phyloP scores from a whole-genome alignment of 768 basidiomycete genomes.

The Dioszegia crocea region DNA sequence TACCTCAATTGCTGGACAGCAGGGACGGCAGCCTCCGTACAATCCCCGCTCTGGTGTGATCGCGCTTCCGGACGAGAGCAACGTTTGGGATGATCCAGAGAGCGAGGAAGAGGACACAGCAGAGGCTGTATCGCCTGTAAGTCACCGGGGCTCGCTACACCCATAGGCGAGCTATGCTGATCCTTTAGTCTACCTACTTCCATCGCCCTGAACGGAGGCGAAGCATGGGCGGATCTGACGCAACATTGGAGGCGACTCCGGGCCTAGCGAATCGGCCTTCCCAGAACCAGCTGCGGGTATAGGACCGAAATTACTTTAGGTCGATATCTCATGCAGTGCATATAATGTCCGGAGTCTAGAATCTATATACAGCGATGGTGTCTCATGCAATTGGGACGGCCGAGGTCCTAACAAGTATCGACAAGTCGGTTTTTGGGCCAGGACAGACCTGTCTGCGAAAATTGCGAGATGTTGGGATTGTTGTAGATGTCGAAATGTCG shows the following conservation, averaged over 20 bases:
- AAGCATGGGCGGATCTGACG: constrained; percentile 1
- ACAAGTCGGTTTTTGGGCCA: constrained; percentile 67
- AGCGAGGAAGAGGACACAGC: constrained; percentile 54
- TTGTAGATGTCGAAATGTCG: constrained; percentile 68
- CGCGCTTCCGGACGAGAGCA: constrained; percentile 63
- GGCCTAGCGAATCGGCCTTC: too few relatives aligned
- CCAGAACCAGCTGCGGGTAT: too few relatives aligned
- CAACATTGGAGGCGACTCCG: too few relatives aligned
- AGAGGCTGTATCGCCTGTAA: constrained; percentile 44
- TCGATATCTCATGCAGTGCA: too few relatives aligned
- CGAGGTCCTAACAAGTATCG: constrained; percentile 48
- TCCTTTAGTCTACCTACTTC: constrained; percentile 34
- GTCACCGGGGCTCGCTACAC: constrained; percentile 5
- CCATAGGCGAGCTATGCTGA: too few relatives aligned
- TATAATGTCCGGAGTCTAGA: too few relatives aligned
- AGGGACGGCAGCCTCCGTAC: constrained; percentile 66
- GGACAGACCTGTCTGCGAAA: constrained; percentile 53
- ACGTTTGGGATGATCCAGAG: constrained; percentile 53
- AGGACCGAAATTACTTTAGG: too few relatives aligned
- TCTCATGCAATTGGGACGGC: too few relatives aligned
- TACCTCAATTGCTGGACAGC: constrained; percentile 25
- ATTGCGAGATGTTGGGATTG: constrained; percentile 56
- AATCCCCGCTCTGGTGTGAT: constrained; percentile 85
- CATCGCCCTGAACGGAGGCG: constrained; percentile 68
- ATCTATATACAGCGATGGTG: too few relatives aligned